Evolutionary conservation across 768 basidiomycete species (phyloP).

Genomic region (Auricularia heimuer): DNA sequence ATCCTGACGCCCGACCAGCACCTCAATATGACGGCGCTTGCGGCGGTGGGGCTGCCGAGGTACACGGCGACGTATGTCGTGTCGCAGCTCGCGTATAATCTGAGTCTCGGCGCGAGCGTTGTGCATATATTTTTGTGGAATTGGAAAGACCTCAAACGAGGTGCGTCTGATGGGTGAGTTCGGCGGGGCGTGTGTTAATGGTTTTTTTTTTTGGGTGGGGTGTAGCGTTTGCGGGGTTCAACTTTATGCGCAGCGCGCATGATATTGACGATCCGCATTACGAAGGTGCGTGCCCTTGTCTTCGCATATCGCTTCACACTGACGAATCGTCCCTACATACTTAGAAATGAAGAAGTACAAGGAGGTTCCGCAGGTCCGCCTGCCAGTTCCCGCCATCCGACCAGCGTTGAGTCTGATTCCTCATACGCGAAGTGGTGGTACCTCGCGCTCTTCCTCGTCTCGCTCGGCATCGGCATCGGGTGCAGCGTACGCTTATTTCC

Average conservation of each 20-base stretch:
- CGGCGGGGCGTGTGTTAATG: slow-evolving; percentile 2
- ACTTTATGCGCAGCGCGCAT: slow-evolving; percentile 28
- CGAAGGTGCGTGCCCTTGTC: slow-evolving; percentile 22
- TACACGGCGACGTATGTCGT: slow-evolving; percentile 41
- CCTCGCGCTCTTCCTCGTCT: slow-evolving; percentile 31
- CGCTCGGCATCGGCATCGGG: slow-evolving; percentile 41
- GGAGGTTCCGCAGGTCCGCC: slow-evolving; percentile 35
- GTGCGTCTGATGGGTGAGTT: slow-evolving; percentile 12
- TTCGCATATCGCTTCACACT: neutral
- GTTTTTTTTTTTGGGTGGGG: slow-evolving; percentile 2
- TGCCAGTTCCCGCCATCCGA: neutral
- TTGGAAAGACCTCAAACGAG: slow-evolving; percentile 37
- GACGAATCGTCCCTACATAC: too few relatives aligned
- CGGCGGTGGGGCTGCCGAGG: slow-evolving; percentile 17
- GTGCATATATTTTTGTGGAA: slow-evolving; percentile 43
- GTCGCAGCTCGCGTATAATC: slow-evolving; percentile 40
- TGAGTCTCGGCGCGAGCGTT: slow-evolving; percentile 40
- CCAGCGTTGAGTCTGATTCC: neutral
- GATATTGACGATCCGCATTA: slow-evolving; percentile 45
- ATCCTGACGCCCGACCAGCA: slow-evolving; percentile 31
- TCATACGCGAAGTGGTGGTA: slow-evolving; percentile 32
- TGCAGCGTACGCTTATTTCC: slow-evolving; percentile 20
- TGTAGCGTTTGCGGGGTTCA: slow-evolving; percentile 33
- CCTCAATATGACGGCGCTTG: slow-evolving; percentile 24
- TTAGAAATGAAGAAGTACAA: slow-evolving; percentile 41